Evolutionary conservation across 495 filamentous ascomycete species (phyloP).

Genomic region (Trichoderma virens): DNA sequence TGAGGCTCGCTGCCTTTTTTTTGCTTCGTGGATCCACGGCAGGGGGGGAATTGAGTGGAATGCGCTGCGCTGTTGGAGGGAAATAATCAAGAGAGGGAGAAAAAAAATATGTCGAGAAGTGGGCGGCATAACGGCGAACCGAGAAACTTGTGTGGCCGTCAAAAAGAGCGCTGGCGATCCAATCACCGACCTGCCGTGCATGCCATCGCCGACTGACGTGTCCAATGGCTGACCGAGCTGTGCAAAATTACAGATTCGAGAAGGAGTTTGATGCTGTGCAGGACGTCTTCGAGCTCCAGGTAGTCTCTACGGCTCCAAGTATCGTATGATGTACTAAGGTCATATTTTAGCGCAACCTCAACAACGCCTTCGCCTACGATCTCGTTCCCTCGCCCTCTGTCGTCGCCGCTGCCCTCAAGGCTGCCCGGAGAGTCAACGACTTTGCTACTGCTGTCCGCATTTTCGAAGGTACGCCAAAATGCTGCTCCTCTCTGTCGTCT

Average conservation of each 20-base stretch:
- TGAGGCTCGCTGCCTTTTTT: constrained; percentile 40
- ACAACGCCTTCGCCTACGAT: constrained; percentile 99
- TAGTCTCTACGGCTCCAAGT: constrained; percentile 35
- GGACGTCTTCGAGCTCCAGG: constrained; percentile 99
- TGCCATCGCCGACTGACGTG: neutral
- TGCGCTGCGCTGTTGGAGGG: constrained; percentile 3
- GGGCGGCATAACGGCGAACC: neutral
- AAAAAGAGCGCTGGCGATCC: neutral
- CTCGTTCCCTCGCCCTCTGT: constrained; percentile 92
- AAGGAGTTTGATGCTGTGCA: constrained; percentile 97
- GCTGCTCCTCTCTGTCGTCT: neutral
- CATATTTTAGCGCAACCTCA: constrained; percentile 77
- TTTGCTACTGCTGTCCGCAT: constrained; percentile 95
- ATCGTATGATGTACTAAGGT: constrained; percentile 6
- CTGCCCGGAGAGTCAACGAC: constrained; percentile 94
- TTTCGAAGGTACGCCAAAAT: constrained; percentile 75
- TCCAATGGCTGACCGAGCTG: constrained; percentile 25
- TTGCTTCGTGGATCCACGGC: neutral
- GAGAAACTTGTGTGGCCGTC: neutral
- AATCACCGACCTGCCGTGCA: neutral
- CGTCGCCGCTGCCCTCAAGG: constrained; percentile 80
- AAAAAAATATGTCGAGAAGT: neutral
- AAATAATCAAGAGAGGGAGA: constrained; percentile 7
- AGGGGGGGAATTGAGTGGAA: neutral
- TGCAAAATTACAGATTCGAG: constrained; percentile 65